phyloP scores from a whole-genome alignment of 257 asterid genomes.

The Coffea canephora region DNA sequence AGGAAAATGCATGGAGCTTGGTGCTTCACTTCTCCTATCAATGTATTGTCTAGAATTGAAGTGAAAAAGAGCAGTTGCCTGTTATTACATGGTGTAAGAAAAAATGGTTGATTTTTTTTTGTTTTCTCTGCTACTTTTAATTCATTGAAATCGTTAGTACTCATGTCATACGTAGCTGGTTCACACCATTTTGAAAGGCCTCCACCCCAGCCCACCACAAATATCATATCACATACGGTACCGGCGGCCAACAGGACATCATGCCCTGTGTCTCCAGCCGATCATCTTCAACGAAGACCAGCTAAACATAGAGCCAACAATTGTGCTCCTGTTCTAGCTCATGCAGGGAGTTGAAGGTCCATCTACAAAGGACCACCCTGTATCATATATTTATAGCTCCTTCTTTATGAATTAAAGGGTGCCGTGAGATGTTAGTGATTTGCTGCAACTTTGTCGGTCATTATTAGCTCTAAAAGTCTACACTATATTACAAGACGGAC shows the following conservation, averaged over 20 bases:
- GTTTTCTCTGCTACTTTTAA: not conserved
- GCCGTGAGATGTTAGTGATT: not conserved
- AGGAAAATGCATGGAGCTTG: too few relatives aligned
- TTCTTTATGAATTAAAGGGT: not conserved
- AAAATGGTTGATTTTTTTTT: not conserved
- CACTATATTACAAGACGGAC: not conserved
- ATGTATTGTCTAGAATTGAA: not conserved
- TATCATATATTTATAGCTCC: too few relatives aligned
- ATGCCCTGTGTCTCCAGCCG: not conserved
- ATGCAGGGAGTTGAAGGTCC: not conserved
- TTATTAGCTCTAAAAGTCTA: not conserved
- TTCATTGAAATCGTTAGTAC: not conserved
- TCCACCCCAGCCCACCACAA: too few relatives aligned
- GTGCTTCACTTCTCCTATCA: not conserved
- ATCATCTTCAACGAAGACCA: not conserved
- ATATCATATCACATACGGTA: not conserved
- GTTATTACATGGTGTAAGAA: not conserved
- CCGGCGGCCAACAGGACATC: conserved; percentile 13
- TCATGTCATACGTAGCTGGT: not conserved
- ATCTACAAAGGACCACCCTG: not conserved
- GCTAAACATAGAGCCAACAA: not conserved
- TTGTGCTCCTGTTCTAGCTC: not conserved
- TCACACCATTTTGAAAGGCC: not conserved
- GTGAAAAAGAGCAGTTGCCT: not conserved
- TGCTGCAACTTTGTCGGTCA: not conserved